Percentiles rank a stretch among this genome's conserved stretches.
Conservation (phyloP, 495 filamentous ascomycete genomes). For the Lichenothelia convexa region DNA sequence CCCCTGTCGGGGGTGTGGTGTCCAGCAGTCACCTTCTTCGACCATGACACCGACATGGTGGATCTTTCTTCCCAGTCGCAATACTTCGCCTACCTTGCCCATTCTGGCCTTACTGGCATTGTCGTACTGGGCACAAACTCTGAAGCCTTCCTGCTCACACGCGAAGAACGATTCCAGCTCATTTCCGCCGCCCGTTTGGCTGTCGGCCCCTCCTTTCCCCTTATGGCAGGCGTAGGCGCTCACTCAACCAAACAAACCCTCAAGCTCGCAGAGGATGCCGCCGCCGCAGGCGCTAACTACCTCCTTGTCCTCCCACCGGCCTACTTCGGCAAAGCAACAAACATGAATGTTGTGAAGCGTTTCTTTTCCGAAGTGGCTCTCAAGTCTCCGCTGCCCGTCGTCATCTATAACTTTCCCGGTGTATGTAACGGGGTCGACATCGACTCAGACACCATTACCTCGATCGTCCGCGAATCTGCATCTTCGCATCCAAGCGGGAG, state of each 20-base stretch:
- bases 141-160: constrained; percentile 15
- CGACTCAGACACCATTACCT: constrained; percentile 40
- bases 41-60: constrained; percentile 12
- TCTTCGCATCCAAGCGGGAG: too few species aligned
- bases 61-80: constrained; percentile 10
- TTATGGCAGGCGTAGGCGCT: constrained; percentile 28
- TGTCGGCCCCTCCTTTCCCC: constrained; percentile 12
- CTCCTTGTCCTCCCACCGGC: constrained; percentile 42
- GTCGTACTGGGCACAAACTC: constrained; percentile 17
- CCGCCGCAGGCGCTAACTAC: constrained; percentile 38
- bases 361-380: constrained; percentile 43
- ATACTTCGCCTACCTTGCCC: constrained; percentile 15
- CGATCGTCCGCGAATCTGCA: constrained; percentile 32
- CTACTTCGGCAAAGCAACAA: constrained; percentile 46
- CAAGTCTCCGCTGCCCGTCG: constrained; percentile 33
- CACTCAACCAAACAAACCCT: constrained; percentile 47
- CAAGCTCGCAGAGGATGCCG: constrained; percentile 39
- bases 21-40: constrained; percentile 15
- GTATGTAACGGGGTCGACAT: constrained; percentile 57
- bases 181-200: constrained; percentile 10
- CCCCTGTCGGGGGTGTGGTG: constrained; percentile 12
- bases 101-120: constrained; percentile 14
- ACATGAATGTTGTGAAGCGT: constrained; percentile 32
- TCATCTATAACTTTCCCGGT: constrained; percentile 56
- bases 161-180: constrained; percentile 11